Base-by-base conservation (phyloP, 257 asterid species). In the Solanum neorickii region DNA sequence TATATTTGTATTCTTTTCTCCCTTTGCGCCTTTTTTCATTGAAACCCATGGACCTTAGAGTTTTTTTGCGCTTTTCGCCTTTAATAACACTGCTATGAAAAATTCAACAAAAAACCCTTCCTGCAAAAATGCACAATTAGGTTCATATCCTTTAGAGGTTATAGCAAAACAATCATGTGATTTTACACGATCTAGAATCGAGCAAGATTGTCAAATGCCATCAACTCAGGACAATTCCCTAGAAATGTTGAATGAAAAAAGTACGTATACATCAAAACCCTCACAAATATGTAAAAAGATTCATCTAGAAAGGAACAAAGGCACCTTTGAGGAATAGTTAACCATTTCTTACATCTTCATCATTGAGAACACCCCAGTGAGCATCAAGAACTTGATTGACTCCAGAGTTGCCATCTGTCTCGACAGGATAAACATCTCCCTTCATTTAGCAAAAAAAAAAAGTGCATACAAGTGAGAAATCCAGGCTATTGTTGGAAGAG, bases 391-490 rank as follows among this genome's bases (percentile, higher is more conserved):
- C 96, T 93, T 94, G 98, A 86, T 87, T 90, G 88, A 94, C 39
- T 80, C 92, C 86, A 89, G 88, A 77, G 84, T 88, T 94, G 83
- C 93, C 95, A 70, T 88, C 87, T 23, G 92, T 86, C 91, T 95
- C 99, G 87, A 97, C 94, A 11, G 99, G 99, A 91, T 97, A 97
- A 90, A 97, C 99, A 89, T 96, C 98, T 92, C 99, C 99, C 98
- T 96, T 89, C 92, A 89, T 44, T 84, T 88, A 80, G 90, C 85
- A 90, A 60, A 82, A 82, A 89, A 89, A 84, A 89, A 35, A 76
- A 76, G 80, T 29, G 65, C 65, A 78, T 44, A 35, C 25, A 78
- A 29, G 68, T 80, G 42, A 80, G 68, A 27, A 47, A 80, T 29
- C 29, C 25, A 80, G 29, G 85, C 68, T 47, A 27, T 10, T 47